Evolutionary conservation across 176 grass and related monocot species (phyloP).

Genomic region (Poa pratensis): DNA sequence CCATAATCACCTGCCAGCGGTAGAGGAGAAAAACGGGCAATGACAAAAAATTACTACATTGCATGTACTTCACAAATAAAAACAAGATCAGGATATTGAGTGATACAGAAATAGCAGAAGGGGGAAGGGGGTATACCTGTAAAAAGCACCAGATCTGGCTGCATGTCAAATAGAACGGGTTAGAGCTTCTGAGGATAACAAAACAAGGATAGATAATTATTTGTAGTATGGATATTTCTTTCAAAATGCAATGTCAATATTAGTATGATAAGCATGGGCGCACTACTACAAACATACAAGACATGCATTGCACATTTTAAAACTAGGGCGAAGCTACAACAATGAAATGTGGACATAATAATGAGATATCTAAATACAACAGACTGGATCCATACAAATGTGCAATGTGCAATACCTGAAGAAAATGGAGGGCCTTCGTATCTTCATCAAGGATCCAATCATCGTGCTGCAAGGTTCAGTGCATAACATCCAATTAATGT

Average conservation of each 20-base stretch:
- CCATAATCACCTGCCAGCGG: constrained; percentile 82
- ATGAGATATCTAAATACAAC: constrained; percentile 11
- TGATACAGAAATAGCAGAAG: not conserved
- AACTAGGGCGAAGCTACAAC: constrained; percentile 17
- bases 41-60: constrained; percentile 8
- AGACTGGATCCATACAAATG: constrained; percentile 17
- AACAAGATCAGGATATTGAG: not conserved
- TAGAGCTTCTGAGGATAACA: constrained; percentile 42
- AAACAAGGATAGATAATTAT: constrained; percentile 5
- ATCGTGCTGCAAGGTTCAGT: constrained; percentile 70
- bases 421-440: constrained; percentile 78
- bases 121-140: constrained; percentile 56
- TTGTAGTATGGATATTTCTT: constrained; percentile 10
- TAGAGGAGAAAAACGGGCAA: constrained; percentile 4
- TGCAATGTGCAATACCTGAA: constrained; percentile 59
- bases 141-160: constrained; percentile 95
- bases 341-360: constrained; percentile 8
- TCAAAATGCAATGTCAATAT: not conserved
- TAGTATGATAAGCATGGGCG: not conserved
- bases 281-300: not conserved
- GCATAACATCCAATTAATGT: constrained; percentile 30
- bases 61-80: constrained; percentile 7
- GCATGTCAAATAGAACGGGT: constrained; percentile 58
- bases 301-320: not conserved
- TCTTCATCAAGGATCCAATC: constrained; percentile 93